A percentile compares a stretch with the other conserved stretches of the same genome.
phyloP scores from a whole-genome alignment of 441 rosid species.

The Gossypium lobatum region DNA sequence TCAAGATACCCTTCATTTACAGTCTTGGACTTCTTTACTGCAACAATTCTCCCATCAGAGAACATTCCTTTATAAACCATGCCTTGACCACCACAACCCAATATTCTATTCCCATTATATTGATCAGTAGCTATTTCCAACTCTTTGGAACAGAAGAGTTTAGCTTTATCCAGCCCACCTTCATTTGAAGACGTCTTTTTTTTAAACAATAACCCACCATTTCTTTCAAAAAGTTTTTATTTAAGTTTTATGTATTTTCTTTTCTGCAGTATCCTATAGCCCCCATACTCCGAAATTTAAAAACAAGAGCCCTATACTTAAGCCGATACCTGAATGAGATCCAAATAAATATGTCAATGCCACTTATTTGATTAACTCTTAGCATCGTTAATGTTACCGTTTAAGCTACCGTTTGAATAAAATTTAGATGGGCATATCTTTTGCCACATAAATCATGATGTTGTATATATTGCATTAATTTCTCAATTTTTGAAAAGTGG shows the following conservation, averaged over 20 bases:
- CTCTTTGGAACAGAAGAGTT: slow-evolving; percentile 22
- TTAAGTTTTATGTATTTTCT: neutral
- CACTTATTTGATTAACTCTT: neutral
- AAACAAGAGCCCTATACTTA: neutral
- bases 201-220: neutral
- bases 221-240: neutral
- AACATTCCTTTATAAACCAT: slow-evolving; percentile 36
- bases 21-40: neutral
- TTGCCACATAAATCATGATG: no score
- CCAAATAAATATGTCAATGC: neutral
- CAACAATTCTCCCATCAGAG: neutral
- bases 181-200: neutral
- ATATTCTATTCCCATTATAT: slow-evolving; percentile 13
- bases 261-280: neutral
- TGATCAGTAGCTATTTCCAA: slow-evolving; percentile 13
- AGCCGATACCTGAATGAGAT: neutral
- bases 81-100: slow-evolving; percentile 30
- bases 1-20: neutral
- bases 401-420: no score
- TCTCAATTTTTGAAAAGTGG: slow-evolving; percentile 2
- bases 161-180: neutral
- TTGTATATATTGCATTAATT: neutral
- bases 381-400: no score
- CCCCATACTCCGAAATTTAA: neutral
- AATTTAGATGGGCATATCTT: no score